Evolutionary conservation across 1,139 yeast species (phyloP), one percentile per base, ranked within the genome.

Genomic region (Citeromyces siamensis): DNA sequence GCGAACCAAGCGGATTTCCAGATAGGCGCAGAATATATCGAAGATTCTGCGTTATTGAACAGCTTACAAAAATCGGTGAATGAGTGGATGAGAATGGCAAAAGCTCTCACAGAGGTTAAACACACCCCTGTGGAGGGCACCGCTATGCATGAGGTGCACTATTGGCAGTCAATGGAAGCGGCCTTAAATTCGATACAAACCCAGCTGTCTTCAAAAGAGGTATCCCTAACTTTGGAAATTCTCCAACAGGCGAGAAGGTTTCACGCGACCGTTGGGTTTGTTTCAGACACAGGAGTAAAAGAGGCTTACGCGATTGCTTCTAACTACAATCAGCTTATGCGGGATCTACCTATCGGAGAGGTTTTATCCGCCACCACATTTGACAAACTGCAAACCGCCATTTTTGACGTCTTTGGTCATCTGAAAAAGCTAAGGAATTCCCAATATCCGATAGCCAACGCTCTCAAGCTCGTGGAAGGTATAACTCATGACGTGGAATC

Each of bases 141-240:
- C 0, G 72, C 86, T 0, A 47, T 61, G 1, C 90, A 82, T 38
- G 96, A 88, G 49, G 66, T 81, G 9, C 72, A 68, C 37, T 88
- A 83, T 48, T 88, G 97, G 96, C 61, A 64, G 17, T 71, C 85
- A 0, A 65, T 83, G 64, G 93, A 83, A 47, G 53, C 59, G 1
- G 78, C 86, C 0, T 58, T 88, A 27, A 43, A 50, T 5, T 62
- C 75, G 4, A 64, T 84, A 1, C 70, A 71, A 37, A 62, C 62
- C 2, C 95, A 85, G 51, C 55, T 82, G 2, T 55, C 65, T 7
- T 60, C 73, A 0, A 64, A 66, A 0, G 76, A 72, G 23, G 71
- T 84, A 1, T 60, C 58, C 19, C 52, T 69, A n/a, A 73, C 94
- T 0, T 55, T 85, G 17, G 73, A 71, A 3, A 59, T 83, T 2